Evolutionary conservation across 2,329 filamentous ascomycete genomes (phyloP), one percentile per base, ranked within the genome.

Genomic region (Seiridium unicorne): DNA sequence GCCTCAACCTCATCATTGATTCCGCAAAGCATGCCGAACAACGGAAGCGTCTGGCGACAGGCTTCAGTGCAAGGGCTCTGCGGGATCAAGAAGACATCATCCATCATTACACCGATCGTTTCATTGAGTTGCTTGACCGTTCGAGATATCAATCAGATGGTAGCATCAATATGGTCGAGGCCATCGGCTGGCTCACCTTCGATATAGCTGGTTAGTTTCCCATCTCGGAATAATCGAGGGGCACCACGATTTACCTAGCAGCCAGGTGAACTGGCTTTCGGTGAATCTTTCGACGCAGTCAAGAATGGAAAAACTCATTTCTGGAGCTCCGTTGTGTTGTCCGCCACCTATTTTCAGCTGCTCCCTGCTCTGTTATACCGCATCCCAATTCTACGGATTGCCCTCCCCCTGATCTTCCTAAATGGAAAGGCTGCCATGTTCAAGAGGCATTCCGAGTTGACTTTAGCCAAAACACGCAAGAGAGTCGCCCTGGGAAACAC

Each of bases 71-170:
- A 3, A 61, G 61, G 1, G 62, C 68, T 0, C 63, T 73, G 62
- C 62, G 66, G 1, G 64, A 66, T 35, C 71, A 73, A 51, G 73
- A 74, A 56, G 63, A 64, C 5, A 57, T 73, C 13, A 61, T 74
- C 13, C 69, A 71, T 3, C 61, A 59, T 31, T 70, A 73, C 57
- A 66, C 71, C 7, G 66, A 75, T 42, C 55, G 67, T 44, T 66
- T 75, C 36, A 57, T 74, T 3, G 44, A 64, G 36, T 65, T 70
- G 59, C 55, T 75, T 13, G 60, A 58, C 44, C 38, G 62, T 9
- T 49, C 68, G 9, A 60, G 51, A 8, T 31, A 63, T 26, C 63
- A 60, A 5, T 40, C 58, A 31, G 66, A 63, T 3, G 53, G 35
- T 7, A 65, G 67, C 1, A 61, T 73, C 8, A 62, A 73, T 47